Conservation (phyloP, 352 stramenopile species). For the Globisporangium splendens region DNA sequence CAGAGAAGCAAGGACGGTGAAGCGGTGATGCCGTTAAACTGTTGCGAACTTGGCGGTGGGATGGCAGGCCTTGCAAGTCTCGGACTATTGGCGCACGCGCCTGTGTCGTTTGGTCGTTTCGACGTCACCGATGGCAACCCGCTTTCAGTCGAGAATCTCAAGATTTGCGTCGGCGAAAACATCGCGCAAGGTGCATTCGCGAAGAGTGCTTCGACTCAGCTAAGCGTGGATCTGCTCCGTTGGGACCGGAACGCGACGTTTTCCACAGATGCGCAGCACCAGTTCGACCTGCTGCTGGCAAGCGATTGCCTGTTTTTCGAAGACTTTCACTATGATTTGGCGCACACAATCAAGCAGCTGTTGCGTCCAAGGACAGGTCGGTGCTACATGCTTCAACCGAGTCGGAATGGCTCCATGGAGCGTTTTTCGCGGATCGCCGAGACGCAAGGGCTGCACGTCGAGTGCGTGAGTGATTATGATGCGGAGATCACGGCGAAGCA, state of each 20-base stretch:
- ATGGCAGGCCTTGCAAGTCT: slow-evolving; percentile 76
- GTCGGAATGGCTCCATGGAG: slow-evolving; percentile 71
- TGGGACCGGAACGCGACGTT: slow-evolving; percentile 55
- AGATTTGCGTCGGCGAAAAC: slow-evolving; percentile 61
- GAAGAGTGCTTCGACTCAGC: background rate
- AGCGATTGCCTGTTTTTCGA: slow-evolving; percentile 88
- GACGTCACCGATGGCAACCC: slow-evolving; percentile 79
- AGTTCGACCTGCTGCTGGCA: slow-evolving; percentile 79
- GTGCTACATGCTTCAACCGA: slow-evolving; percentile 76
- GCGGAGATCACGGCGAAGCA: slow-evolving; percentile 32
- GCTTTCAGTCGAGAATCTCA: slow-evolving; percentile 60
- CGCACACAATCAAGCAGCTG: slow-evolving; percentile 58
- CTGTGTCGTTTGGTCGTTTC: slow-evolving; percentile 34
- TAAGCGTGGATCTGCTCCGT: slow-evolving; percentile 46
- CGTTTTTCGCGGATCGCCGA: slow-evolving; percentile 56
- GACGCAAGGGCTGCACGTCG: slow-evolving; percentile 31
- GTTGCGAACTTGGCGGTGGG: slow-evolving; percentile 70
- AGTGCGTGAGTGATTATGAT: slow-evolving; percentile 39
- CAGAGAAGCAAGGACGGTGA: background rate
- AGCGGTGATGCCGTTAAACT: slow-evolving; percentile 22
- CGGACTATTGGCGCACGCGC: slow-evolving; percentile 49
- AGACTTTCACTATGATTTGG: slow-evolving; percentile 78
- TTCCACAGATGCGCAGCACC: slow-evolving; percentile 24
- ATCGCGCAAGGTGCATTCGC: slow-evolving; percentile 18
- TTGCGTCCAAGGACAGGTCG: slow-evolving; percentile 33